Evolutionary conservation across 2,329 filamentous ascomycete genomes (phyloP), one percentile per base, ranked within the genome.

Genomic region (Stachybotrys chlorohalonatus): DNA sequence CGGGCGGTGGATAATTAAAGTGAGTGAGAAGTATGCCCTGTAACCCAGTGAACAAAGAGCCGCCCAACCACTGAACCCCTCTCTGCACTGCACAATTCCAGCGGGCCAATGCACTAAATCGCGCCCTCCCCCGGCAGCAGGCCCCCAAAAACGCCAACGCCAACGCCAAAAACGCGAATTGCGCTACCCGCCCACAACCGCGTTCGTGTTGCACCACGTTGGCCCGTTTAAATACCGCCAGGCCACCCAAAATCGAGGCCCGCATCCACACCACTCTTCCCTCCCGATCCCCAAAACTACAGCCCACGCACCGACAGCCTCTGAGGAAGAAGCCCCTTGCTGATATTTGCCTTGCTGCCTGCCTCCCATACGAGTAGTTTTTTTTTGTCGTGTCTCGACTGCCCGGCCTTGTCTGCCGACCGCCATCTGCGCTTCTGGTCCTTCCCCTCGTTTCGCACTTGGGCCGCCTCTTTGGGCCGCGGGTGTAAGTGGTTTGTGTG

Each of bases 201-300:
- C 58, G 58, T 60, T 56, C 57, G 59, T 60, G 57, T 58, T 53
- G 42, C 48, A 53, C 52, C 51, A 15, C 32, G 11, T 11, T 42
- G 16, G 52, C 51, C 53, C 52, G 53, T 59, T 61, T 57, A 62
- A 62, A 62, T 62, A 60, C 60, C 61, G 49, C 56, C 56, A 51
- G 49, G 36, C 9, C 36, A 9, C 9, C 36, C 36, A 9, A 42
- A 42, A 42, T 5, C 36, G 36, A 42, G 36, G 36, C 36, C 36
- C 36, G 36, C 36, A 42, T 13, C 36, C 36, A 42, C 36, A 42
- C 36, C 8, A 42, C 13, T 13, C 36, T 13, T 42, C 36, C 36
- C 13, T 13, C 36, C 36, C 13, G 6, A 42, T 13, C 36, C 36
- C 36, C 36, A 42, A 42, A 4, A 24, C 24, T 4, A 24, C 24